Percentiles rank a stretch among this genome's conserved stretches.
These are phyloP conservation scores for Alternaria sp. DNA, from an alignment of 2,329 filamentous ascomycete genomes.

Conservation along the genomic window DNA sequence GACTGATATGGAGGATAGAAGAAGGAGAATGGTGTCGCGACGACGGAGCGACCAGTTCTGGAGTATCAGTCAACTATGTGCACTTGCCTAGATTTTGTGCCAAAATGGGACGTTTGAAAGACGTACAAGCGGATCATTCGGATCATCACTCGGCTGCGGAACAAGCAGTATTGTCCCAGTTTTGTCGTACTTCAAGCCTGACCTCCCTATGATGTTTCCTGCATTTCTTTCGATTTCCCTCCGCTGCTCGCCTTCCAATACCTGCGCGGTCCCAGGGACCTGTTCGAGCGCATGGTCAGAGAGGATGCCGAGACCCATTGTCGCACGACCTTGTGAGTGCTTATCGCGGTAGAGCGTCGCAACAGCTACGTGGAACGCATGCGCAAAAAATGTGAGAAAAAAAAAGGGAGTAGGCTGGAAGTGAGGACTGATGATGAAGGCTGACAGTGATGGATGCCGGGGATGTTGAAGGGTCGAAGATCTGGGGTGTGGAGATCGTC, in stretches of 20 bases:
- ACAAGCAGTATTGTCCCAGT: conserved; percentile 79
- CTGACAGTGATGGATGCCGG: not conserved
- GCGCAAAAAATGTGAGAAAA: not conserved
- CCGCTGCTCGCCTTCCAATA: conserved; percentile 39
- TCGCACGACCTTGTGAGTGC: conserved; percentile 1
- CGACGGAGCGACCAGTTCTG: conserved; percentile 87
- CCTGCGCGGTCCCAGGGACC: conserved; percentile 66
- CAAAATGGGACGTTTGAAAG: not conserved
- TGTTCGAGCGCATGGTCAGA: conserved; percentile 69
- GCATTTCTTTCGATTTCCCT: conserved; percentile 32
- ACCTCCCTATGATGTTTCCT: conserved; percentile 36
- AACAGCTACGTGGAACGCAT: not conserved
- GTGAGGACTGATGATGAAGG: not conserved
- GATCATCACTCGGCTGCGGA: conserved; percentile 89
- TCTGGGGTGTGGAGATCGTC: not conserved
- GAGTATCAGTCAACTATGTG: not conserved
- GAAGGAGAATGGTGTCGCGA: conserved; percentile 78
- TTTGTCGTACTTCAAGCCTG: conserved; percentile 72
- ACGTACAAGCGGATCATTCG: conserved; percentile 79
- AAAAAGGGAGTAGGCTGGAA: not conserved
- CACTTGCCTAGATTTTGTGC: not conserved
- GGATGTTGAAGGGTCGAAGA: not conserved
- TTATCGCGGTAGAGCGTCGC: not conserved
- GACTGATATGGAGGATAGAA: conserved; percentile 80
- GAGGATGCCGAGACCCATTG: conserved; percentile 76